Evolutionary conservation across 2,329 filamentous ascomycete genomes (phyloP).

Genomic region (Hymenoscyphus scutula): DNA sequence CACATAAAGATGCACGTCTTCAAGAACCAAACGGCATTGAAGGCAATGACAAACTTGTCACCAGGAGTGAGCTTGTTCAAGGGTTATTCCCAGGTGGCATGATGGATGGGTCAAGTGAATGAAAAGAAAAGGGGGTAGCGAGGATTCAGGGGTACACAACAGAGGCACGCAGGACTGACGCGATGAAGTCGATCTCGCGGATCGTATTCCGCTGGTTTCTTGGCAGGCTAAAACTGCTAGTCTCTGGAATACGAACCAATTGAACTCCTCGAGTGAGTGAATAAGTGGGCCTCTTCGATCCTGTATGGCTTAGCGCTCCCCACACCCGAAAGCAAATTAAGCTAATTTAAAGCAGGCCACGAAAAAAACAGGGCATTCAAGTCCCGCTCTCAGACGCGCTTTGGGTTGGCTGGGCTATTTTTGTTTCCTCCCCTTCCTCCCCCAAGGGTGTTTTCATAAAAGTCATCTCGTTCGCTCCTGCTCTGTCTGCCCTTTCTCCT

Average conservation of each 20-base stretch:
- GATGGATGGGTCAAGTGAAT: background rate
- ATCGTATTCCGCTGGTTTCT: background rate
- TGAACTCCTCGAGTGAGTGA: background rate
- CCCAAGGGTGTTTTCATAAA: slow-evolving; percentile 8
- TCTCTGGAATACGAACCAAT: background rate
- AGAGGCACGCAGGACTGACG: background rate
- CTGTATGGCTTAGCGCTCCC: background rate
- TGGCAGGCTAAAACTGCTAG: background rate
- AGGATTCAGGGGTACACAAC: background rate
- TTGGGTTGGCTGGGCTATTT: background rate
- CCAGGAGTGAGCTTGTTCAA: background rate
- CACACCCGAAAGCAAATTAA: background rate
- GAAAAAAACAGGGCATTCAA: background rate
- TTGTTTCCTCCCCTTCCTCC: too few species aligned
- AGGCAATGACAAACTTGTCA: background rate
- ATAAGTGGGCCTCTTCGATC: background rate
- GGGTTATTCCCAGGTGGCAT: background rate
- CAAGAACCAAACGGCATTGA: background rate
- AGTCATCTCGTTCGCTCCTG: background rate
- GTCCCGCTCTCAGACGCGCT: background rate
- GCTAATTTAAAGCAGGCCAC: slow-evolving; percentile 1
- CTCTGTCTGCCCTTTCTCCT: background rate
- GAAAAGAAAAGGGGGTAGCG: background rate
- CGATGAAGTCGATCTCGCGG: slow-evolving; percentile 3
- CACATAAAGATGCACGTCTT: too few species aligned